These are phyloP conservation scores for Straminergon stramineum DNA, from an alignment of 225 moss, liverwort and hornwort species.

Conservation along the genomic window DNA sequence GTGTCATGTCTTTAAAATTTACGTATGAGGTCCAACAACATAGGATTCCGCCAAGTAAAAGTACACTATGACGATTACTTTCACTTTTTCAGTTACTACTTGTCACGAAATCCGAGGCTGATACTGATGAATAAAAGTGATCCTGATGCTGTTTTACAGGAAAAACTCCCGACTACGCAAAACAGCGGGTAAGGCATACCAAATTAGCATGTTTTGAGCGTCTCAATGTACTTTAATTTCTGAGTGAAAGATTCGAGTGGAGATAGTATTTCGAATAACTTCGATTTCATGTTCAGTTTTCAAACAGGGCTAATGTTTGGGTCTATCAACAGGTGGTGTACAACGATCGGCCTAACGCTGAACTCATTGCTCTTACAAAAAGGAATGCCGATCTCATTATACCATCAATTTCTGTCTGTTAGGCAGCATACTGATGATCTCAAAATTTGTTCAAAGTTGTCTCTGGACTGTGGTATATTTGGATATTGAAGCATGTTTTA, in stretches of 20 bases:
- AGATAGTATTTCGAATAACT: neutral
- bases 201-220: neutral
- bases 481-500: neutral
- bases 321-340: constrained; percentile 49
- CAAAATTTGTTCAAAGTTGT: neutral
- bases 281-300: neutral
- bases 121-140: neutral
- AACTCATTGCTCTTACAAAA: constrained; percentile 73
- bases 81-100: neutral
- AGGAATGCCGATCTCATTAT: constrained; percentile 80
- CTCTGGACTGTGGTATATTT: neutral
- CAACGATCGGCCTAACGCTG: constrained; percentile 91
- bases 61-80: neutral
- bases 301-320: neutral
- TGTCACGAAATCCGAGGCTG: neutral
- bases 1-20: neutral
- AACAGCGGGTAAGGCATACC: constrained; percentile 49
- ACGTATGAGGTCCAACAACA: neutral
- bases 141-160: constrained; percentile 34
- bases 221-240: neutral
- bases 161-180: constrained; percentile 59
- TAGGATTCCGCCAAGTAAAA: neutral
- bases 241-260: neutral
- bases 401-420: constrained; percentile 44
- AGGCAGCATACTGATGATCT: neutral